phyloP scores from a whole-genome alignment of 768 basidiomycete genomes.

The Boletus pseudopeckii region DNA sequence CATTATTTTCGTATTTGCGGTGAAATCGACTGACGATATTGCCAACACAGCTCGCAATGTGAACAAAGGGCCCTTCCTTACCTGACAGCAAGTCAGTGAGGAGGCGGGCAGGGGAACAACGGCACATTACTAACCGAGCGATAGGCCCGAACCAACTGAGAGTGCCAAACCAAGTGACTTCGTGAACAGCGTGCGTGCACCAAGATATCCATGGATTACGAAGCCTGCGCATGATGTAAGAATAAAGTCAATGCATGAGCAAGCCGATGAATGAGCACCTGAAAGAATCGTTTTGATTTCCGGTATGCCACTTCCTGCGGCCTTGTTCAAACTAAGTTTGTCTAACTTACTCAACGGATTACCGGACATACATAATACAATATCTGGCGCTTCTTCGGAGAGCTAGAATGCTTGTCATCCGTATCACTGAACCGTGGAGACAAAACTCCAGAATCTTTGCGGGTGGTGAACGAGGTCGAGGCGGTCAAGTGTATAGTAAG shows the following conservation, averaged over 20 bases:
- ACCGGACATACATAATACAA: conserved; percentile 73
- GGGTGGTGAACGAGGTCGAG: conserved; percentile 82
- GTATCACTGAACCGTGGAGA: conserved; percentile 44
- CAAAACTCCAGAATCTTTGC: conserved; percentile 82
- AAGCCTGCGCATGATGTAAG: conserved; percentile 54
- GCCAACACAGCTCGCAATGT: conserved; percentile 88
- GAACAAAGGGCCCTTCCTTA: conserved; percentile 81
- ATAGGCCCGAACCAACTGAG: conserved; percentile 88
- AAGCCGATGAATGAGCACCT: conserved; percentile 38
- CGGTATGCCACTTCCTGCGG: conserved; percentile 94
- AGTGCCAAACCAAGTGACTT: conserved; percentile 88
- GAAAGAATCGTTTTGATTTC: conserved; percentile 95
- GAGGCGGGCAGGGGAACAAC: conserved; percentile 3
- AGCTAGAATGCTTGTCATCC: conserved; percentile 19
- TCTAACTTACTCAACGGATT: background rate
- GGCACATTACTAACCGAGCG: conserved; percentile 52
- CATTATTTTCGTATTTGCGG: conserved; percentile 90
- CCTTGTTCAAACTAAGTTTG: conserved; percentile 42
- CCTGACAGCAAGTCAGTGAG: conserved; percentile 32
- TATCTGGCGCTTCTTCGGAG: conserved; percentile 53
- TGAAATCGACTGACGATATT: conserved; percentile 89
- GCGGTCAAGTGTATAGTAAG: conserved; percentile 86
- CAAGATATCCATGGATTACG: conserved; percentile 96
- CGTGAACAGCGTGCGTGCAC: conserved; percentile 82
- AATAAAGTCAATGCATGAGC: conserved; percentile 9